Percentiles rank a stretch among this genome's conserved stretches.
Conservation (phyloP, 108 stramenopile genomes). For the Cyclotella cryptica region DNA sequence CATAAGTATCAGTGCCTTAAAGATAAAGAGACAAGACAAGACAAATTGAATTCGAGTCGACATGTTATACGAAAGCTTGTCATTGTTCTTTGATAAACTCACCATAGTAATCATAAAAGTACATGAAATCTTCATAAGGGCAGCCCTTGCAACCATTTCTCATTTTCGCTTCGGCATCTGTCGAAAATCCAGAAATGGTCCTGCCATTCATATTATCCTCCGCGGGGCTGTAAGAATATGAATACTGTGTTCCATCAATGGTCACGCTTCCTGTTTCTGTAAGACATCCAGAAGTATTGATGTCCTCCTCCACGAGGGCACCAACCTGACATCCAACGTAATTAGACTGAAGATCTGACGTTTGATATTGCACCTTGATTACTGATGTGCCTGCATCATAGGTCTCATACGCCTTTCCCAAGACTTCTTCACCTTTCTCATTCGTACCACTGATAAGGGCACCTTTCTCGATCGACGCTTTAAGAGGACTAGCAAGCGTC, state of each 20-base stretch:
- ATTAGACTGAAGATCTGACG: slow-evolving; percentile 51
- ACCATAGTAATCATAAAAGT: slow-evolving; percentile 77
- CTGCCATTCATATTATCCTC: slow-evolving; percentile 66
- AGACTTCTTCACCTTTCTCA: slow-evolving; percentile 51
- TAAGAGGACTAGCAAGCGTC: slow-evolving; percentile 50
- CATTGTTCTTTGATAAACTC: not conserved
- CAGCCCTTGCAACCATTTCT: slow-evolving; percentile 47
- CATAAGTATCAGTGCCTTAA: slow-evolving; percentile 63
- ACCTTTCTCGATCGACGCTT: slow-evolving; percentile 28
- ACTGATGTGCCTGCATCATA: slow-evolving; percentile 34
- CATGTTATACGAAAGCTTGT: too few species aligned
- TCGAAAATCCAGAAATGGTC: slow-evolving; percentile 64
- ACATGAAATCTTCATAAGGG: slow-evolving; percentile 59
- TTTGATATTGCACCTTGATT: slow-evolving; percentile 62
- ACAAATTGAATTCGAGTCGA: slow-evolving; percentile 1
- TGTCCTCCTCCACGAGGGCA: slow-evolving; percentile 40
- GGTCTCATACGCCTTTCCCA: slow-evolving; percentile 52
- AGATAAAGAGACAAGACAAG: not conserved
- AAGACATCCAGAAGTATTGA: slow-evolving; percentile 29
- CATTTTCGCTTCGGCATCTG: slow-evolving; percentile 56
- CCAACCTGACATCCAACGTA: slow-evolving; percentile 80
- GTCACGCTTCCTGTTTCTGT: slow-evolving; percentile 16
- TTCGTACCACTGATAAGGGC: slow-evolving; percentile 47
- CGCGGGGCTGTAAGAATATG: slow-evolving; percentile 55
- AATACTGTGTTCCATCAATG: slow-evolving; percentile 31